A percentile compares a stretch with the other conserved stretches of the same genome.
Conservation (phyloP, 495 filamentous ascomycete species). For the Penicillium goetzii region DNA sequence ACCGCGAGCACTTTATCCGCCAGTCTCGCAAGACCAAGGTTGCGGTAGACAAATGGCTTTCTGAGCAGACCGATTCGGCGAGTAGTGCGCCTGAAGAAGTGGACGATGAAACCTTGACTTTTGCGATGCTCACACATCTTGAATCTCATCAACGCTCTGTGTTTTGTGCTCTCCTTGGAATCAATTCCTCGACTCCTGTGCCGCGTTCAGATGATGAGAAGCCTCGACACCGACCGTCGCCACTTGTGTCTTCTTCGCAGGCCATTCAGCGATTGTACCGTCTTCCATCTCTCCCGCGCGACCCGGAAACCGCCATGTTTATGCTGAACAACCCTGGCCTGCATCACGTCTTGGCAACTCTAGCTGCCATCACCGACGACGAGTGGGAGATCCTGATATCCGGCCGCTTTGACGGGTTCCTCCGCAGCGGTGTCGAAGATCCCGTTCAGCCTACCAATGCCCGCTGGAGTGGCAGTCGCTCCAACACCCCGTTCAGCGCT, state of each 20-base stretch:
- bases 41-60: conserved; percentile 85
- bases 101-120: conserved; percentile 89
- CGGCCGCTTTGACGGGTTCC: conserved; percentile 94
- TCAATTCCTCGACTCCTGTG: conserved; percentile 56
- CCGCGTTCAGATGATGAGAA: conserved; percentile 46
- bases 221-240: conserved; percentile 64
- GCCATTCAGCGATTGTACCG: conserved; percentile 87
- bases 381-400: conserved; percentile 98
- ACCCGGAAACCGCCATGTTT: conserved; percentile 84
- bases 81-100: conserved; percentile 79
- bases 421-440: conserved; percentile 89
- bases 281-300: conserved; percentile 68
- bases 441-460: conserved; percentile 36
- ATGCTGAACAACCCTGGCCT: conserved; percentile 80
- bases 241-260: conserved; percentile 69
- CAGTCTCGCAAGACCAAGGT: conserved; percentile 85
- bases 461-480: conserved; percentile 45
- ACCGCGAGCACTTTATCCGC: conserved; percentile 81
- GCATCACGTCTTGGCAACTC: conserved; percentile 84
- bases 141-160: conserved; percentile 71
- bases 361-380: conserved; percentile 79
- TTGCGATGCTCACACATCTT: conserved; percentile 89
- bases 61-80: conserved; percentile 68
- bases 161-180: conserved; percentile 77
- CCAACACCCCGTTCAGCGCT: conserved; percentile 48